Evolutionary conservation across 2,329 filamentous ascomycete species (phyloP).

Genomic region (Epichloe typhina): DNA sequence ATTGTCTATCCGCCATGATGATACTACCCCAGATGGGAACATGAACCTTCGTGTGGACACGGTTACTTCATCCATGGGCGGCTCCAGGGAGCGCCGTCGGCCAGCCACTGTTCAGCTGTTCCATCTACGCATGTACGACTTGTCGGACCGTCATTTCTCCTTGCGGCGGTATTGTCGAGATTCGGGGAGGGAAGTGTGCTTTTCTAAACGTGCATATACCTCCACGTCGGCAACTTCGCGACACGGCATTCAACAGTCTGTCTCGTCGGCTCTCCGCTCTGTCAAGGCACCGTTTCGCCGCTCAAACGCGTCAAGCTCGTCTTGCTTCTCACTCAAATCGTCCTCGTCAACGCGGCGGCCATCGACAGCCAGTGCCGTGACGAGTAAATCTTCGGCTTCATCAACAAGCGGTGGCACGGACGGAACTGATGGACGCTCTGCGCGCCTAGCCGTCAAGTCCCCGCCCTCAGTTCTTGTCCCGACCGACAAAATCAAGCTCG

Average conservation of each 20-base stretch:
- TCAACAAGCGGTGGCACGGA: background rate
- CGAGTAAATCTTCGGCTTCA: conserved; percentile 2
- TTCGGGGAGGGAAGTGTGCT: conserved; percentile 86
- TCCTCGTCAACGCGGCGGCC: conserved; percentile 11
- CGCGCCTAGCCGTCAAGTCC: conserved; percentile 7
- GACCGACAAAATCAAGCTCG: conserved; percentile 72
- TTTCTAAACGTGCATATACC: conserved; percentile 56
- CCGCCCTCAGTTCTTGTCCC: conserved; percentile 30
- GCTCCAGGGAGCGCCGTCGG: background rate
- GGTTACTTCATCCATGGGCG: conserved; percentile 32
- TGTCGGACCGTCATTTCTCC: conserved; percentile 77
- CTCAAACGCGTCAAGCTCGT: conserved; percentile 9
- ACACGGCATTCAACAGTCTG: conserved; percentile 8
- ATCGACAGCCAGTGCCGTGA: conserved; percentile 10
- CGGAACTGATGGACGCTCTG: background rate
- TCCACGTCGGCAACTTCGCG: conserved; percentile 8
- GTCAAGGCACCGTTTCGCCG: conserved; percentile 24
- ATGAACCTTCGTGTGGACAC: conserved; percentile 92
- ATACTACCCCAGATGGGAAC: conserved; percentile 81
- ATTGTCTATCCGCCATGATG: conserved; percentile 76
- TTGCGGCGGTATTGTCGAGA: conserved; percentile 83
- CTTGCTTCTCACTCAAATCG: conserved; percentile 6
- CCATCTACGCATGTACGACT: conserved; percentile 88
- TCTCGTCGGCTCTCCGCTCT: conserved; percentile 36
- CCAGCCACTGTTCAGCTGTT: conserved; percentile 60